phyloP scores from a whole-genome alignment of 495 filamentous ascomycete species.

The Penicillium angulare region DNA sequence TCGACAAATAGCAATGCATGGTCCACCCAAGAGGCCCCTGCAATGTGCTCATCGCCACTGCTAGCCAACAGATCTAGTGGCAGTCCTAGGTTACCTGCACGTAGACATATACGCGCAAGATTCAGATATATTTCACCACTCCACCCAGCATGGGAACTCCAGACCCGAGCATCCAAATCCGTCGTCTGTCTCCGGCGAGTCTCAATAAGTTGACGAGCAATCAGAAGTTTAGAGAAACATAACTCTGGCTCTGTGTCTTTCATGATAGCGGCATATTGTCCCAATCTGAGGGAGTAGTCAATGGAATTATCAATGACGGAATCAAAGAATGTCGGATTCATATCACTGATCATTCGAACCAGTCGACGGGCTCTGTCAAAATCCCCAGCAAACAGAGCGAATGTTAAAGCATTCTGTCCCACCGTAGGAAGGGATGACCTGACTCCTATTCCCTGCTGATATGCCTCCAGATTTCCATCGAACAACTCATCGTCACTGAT shows the following conservation, averaged over 20 bases:
- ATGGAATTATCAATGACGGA: constrained; percentile 5
- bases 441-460: constrained; percentile 7
- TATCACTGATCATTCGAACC: constrained; percentile 13
- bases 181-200: constrained; percentile 14
- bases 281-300: constrained; percentile 13
- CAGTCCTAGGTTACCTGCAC: background rate
- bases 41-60: constrained; percentile 19
- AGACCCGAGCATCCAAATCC: constrained; percentile 20
- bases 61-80: constrained; percentile 5
- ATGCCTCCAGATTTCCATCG: constrained; percentile 12
- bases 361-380: constrained; percentile 12
- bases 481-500: constrained; percentile 23
- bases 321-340: constrained; percentile 19
- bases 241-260: constrained; percentile 14
- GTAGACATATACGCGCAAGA: constrained; percentile 17
- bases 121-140: constrained; percentile 16
- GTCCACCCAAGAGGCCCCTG: constrained; percentile 19
- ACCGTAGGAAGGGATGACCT: constrained; percentile 2
- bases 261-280: constrained; percentile 12
- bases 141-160: constrained; percentile 7
- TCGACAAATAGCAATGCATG: constrained; percentile 28
- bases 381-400: constrained; percentile 11
- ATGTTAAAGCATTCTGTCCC: constrained; percentile 16
- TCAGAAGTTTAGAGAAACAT: constrained; percentile 19
- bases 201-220: constrained; percentile 16